A percentile compares a stretch with the other conserved stretches of the same genome.
phyloP scores from a whole-genome alignment of 1,284 basidiomycete genomes.

The Boletus sp. region DNA sequence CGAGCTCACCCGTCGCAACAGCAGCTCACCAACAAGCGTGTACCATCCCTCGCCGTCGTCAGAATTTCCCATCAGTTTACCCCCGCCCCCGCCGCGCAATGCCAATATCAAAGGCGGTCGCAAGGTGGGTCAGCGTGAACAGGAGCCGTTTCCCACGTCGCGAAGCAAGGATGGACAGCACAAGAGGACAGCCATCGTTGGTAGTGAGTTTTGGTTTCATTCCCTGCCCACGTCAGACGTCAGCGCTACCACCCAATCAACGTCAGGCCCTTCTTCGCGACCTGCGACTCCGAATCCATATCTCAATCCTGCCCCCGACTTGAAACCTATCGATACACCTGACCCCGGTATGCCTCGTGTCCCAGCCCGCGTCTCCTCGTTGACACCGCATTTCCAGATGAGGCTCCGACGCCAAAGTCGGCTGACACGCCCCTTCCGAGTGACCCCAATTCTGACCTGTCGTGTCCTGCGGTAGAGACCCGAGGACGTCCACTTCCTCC shows the following conservation, averaged over 20 bases:
- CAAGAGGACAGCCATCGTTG: slow-evolving; percentile 12
- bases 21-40: slow-evolving; percentile 29
- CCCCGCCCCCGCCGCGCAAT: slow-evolving; percentile 36
- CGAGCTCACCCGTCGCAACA: slow-evolving; percentile 43
- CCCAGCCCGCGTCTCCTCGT: background rate
- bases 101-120: slow-evolving; percentile 6
- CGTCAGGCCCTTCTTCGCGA: slow-evolving; percentile 23
- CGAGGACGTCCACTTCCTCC: slow-evolving; percentile 2
- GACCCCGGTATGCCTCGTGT: slow-evolving; percentile 24
- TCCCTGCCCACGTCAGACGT: slow-evolving; percentile 20
- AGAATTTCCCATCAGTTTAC: slow-evolving; percentile 33
- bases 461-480: slow-evolving; percentile 14
- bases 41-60: slow-evolving; percentile 7
- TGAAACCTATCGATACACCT: slow-evolving; percentile 14
- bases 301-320: slow-evolving; percentile 34
- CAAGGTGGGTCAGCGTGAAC: slow-evolving; percentile 22
- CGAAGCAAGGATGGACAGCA: slow-evolving; percentile 27
- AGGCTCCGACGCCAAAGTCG: slow-evolving; percentile 19
- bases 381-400: slow-evolving; percentile 17
- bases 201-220: slow-evolving; percentile 30
- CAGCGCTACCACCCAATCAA: slow-evolving; percentile 1
- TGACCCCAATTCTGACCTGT: background rate
- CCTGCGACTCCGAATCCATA: slow-evolving; percentile 36
- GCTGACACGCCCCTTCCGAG: slow-evolving; percentile 5
- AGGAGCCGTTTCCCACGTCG: slow-evolving; percentile 16